Evolutionary conservation across 345 rosid species (phyloP).

Genomic region (Citrus hindsii): DNA sequence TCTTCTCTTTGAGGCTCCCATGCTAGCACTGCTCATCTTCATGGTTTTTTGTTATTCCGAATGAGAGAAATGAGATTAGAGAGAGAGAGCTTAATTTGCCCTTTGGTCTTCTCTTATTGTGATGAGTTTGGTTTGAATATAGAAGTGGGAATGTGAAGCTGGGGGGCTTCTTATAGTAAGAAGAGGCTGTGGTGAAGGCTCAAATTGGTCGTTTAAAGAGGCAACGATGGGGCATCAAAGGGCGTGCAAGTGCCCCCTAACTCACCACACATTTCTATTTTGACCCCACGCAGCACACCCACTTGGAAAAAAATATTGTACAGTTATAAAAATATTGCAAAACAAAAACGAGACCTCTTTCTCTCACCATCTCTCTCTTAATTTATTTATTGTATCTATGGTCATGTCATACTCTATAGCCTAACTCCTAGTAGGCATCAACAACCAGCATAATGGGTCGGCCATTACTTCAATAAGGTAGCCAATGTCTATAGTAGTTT

Average conservation of each 20-base stretch:
- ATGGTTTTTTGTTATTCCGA: conserved; percentile 12
- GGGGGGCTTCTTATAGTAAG: conserved; percentile 38
- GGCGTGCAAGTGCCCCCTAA: conserved; percentile 61
- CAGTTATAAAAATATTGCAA: background rate
- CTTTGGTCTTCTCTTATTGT: background rate
- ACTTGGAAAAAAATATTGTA: conserved; percentile 12
- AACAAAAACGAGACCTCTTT: background rate
- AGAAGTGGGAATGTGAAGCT: conserved; percentile 11
- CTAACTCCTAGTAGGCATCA: conserved; percentile 28
- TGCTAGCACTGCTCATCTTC: conserved; percentile 51
- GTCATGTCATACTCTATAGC: conserved; percentile 29
- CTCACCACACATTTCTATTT: conserved; percentile 39
- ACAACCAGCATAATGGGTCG: conserved; percentile 44
- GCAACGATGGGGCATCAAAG: conserved; percentile 64
- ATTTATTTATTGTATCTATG: background rate
- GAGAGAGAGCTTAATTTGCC: background rate
- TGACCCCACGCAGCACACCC: conserved; percentile 31
- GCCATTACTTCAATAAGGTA: conserved; percentile 28
- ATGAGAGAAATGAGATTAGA: background rate
- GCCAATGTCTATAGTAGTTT: conserved; percentile 3
- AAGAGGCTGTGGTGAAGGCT: conserved; percentile 31
- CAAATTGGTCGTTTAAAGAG: conserved; percentile 53
- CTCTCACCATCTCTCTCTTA: conserved; percentile 19
- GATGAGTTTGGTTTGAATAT: conserved; percentile 16
- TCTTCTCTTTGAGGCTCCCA: conserved; percentile 68